A percentile compares a stretch with the other conserved stretches of the same genome.
Conservation (phyloP, 2,329 filamentous ascomycete species). For the Colletotrichum karsti region DNA sequence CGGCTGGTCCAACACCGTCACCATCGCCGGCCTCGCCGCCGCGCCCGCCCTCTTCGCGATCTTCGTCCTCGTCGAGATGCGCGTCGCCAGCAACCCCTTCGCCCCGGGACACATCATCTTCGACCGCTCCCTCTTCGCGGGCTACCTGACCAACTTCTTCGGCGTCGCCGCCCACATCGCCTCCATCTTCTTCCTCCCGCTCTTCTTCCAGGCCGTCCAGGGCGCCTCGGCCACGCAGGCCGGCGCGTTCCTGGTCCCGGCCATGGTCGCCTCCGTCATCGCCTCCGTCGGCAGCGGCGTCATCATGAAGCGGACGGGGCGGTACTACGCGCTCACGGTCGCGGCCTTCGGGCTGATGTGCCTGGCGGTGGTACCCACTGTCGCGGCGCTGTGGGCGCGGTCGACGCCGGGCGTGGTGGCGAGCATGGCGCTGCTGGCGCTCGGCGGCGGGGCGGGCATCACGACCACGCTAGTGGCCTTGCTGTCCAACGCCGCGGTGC, state of each 20-base stretch:
- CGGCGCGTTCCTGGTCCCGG: constrained; percentile 73
- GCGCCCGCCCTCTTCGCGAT: constrained; percentile 67
- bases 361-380: constrained; percentile 62
- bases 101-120: constrained; percentile 80
- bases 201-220: constrained; percentile 80
- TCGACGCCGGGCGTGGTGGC: constrained; percentile 62
- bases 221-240: constrained; percentile 70
- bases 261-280: constrained; percentile 67
- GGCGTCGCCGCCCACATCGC: constrained; percentile 66
- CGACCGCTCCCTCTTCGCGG: constrained; percentile 70
- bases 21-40: constrained; percentile 64
- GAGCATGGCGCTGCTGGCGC: constrained; percentile 60
- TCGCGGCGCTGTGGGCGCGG: constrained; percentile 58
- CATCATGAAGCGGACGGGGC: constrained; percentile 75
- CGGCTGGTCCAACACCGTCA: constrained; percentile 69
- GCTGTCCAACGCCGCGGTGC: constrained; percentile 72
- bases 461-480: constrained; percentile 78
- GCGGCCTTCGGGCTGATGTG: constrained; percentile 61
- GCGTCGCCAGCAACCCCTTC: constrained; percentile 75
- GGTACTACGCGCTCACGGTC: constrained; percentile 76
- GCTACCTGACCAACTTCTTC: constrained; percentile 79
- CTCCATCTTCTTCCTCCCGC: constrained; percentile 75
- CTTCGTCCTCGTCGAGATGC: constrained; percentile 76
- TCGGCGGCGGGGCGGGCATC: constrained; percentile 61
- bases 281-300: constrained; percentile 73